These are phyloP conservation scores for Penicillium fuscoglaucum DNA, from an alignment of 2,329 filamentous ascomycete genomes.

Conservation along the genomic window DNA sequence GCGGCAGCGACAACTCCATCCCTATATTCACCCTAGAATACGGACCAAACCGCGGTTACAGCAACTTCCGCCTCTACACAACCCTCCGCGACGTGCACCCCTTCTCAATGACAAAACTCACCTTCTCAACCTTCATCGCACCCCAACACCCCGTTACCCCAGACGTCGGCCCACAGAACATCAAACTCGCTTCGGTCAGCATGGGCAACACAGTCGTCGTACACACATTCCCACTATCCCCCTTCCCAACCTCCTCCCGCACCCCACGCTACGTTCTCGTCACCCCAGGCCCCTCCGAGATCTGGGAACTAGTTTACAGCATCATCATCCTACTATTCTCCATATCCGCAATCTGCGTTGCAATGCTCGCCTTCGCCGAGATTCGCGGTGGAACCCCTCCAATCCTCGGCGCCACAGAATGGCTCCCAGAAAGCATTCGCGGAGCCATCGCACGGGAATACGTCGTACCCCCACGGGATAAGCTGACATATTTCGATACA, in stretches of 20 bases:
- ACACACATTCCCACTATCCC: constrained; percentile 70
- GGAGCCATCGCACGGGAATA: constrained; percentile 44
- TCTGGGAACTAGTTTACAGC: constrained; percentile 55
- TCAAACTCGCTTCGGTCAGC: constrained; percentile 79
- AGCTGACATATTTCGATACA: constrained; percentile 20
- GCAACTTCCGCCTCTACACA: constrained; percentile 52
- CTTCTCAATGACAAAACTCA: constrained; percentile 59
- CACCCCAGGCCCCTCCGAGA: constrained; percentile 56
- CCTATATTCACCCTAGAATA: constrained; percentile 77
- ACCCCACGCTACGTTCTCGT: constrained; percentile 70
- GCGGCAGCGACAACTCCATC: constrained; percentile 76
- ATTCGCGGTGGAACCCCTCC: constrained; percentile 59
- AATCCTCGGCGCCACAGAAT: constrained; percentile 55
- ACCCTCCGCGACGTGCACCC: constrained; percentile 58
- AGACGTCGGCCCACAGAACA: constrained; percentile 55
- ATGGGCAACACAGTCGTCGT: constrained; percentile 78
- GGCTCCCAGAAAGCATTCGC: constrained; percentile 56
- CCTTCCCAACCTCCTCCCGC: constrained; percentile 44
- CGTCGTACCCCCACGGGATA: constrained; percentile 25
- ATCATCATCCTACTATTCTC: constrained; percentile 61
- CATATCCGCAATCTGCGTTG: constrained; percentile 61
- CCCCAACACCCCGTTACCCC: constrained; percentile 52
- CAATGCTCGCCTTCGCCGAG: constrained; percentile 64
- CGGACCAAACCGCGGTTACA: constrained; percentile 44
- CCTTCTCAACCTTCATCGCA: constrained; percentile 54